Evolutionary conservation across 2,329 filamentous ascomycete species (phyloP).

Genomic region (Ceratocystis albifundus): DNA sequence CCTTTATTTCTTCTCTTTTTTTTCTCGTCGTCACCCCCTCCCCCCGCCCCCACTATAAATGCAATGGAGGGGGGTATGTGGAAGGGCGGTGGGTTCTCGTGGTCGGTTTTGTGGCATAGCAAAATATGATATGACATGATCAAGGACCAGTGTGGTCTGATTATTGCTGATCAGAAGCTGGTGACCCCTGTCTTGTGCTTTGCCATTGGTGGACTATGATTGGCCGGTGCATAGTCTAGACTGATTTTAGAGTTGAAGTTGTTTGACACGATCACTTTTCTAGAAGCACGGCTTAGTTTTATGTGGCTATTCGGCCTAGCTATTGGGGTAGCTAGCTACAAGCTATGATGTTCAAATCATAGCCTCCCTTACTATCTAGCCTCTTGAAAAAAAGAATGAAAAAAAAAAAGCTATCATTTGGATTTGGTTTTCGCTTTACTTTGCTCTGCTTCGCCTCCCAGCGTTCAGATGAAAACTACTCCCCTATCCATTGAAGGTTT

Average conservation of each 20-base stretch:
- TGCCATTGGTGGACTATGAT: constrained; percentile 11
- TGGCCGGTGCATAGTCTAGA: constrained; percentile 19
- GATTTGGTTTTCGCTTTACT: too few species aligned
- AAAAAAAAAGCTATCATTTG: too few species aligned
- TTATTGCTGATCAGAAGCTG: constrained; percentile 18
- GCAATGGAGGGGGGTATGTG: too few species aligned
- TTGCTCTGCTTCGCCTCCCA: neutral
- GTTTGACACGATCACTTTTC: constrained; percentile 12
- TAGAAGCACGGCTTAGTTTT: neutral
- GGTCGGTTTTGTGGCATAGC: constrained; percentile 2
- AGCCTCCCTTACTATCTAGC: too few species aligned
- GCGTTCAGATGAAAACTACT: neutral
- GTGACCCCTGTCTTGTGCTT: constrained; percentile 11
- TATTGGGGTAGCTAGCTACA: neutral
- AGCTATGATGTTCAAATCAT: too few species aligned
- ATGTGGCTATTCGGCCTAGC: neutral
- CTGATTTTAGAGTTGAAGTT: constrained; percentile 13
- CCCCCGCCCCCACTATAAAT: neutral
- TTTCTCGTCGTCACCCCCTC: neutral
- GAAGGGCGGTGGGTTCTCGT: constrained; percentile 9
- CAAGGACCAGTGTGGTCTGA: constrained; percentile 23
- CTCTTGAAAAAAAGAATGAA: too few species aligned
- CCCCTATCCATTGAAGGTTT: neutral
- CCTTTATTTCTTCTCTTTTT: neutral
- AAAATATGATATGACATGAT: constrained; percentile 20